phyloP scores from a whole-genome alignment of 805 yeast species.

The Yamadazyma endophytica region DNA sequence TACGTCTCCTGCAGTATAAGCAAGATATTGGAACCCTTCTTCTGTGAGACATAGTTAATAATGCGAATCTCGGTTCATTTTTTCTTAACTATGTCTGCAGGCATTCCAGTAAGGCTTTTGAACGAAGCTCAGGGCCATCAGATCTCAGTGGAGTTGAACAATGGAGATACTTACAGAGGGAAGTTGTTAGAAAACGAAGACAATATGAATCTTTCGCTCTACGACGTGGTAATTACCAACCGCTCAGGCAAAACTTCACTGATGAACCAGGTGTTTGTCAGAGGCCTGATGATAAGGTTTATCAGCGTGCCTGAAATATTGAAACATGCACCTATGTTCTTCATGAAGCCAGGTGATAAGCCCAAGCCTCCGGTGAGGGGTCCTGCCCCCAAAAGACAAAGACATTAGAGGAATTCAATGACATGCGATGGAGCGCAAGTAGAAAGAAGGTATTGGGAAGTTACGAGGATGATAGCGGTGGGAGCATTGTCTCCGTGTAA shows the following conservation, averaged over 20 bases:
- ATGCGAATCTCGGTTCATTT: not conserved
- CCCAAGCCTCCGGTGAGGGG: constrained; percentile 74
- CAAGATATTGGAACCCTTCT: constrained; percentile 39
- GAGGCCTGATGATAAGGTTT: constrained; percentile 88
- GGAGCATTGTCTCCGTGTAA: too few species aligned
- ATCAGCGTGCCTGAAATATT: constrained; percentile 86
- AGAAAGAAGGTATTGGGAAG: too few species aligned
- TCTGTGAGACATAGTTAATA: constrained; percentile 14
- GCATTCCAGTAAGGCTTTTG: constrained; percentile 80
- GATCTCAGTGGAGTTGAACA: constrained; percentile 73
- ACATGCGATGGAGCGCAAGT: too few species aligned
- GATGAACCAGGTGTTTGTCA: constrained; percentile 78
- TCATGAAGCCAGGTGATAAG: constrained; percentile 49
- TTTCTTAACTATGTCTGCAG: constrained; percentile 29
- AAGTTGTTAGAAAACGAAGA: constrained; percentile 84
- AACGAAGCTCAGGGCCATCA: constrained; percentile 89
- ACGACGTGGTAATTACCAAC: constrained; percentile 76
- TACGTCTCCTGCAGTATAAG: constrained; percentile 35
- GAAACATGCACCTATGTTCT: constrained; percentile 84
- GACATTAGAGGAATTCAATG: too few species aligned
- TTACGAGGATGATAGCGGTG: too few species aligned
- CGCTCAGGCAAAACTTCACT: constrained; percentile 69
- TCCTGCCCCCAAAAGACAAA: constrained; percentile 40
- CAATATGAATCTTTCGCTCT: constrained; percentile 86
- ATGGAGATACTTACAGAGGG: constrained; percentile 88